phyloP scores from a whole-genome alignment of 345 rosid genomes.

The Kandelia obovata region DNA sequence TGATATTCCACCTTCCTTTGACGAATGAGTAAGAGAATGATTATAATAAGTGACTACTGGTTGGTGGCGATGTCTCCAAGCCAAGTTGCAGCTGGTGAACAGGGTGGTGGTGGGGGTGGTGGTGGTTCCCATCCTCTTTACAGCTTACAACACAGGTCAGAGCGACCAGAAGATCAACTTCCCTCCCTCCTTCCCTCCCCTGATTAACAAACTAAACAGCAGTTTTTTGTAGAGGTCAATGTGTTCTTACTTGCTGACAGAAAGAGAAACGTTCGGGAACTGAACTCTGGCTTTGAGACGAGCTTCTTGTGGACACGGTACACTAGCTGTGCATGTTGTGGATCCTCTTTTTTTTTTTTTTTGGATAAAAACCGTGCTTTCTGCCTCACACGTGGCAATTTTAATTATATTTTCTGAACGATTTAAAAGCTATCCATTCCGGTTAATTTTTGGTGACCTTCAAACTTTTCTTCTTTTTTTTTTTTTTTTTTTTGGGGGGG shows the following conservation, averaged over 20 bases:
- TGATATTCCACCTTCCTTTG: conserved; percentile 15
- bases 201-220: neutral
- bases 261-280: neutral
- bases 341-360: neutral
- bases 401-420: neutral
- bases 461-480: no score
- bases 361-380: neutral
- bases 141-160: neutral
- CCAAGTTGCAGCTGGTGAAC: conserved; percentile 36
- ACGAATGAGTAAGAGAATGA: conserved; percentile 5
- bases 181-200: no score
- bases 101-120: conserved; percentile 30
- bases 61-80: conserved; percentile 25
- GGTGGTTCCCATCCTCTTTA: conserved; percentile 33
- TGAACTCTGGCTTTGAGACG: neutral
- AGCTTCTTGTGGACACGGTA: conserved; percentile 11
- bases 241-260: neutral
- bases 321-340: neutral
- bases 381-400: conserved; percentile 9
- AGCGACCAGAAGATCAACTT: neutral
- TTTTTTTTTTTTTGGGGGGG: no score
- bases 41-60: conserved; percentile 15
- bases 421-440: no score
- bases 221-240: no score
- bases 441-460: no score